Percentiles rank a stretch among this genome's conserved stretches.
phyloP scores from a whole-genome alignment of 2,329 filamentous ascomycete genomes.

The Arthrobotrys entomopaga region DNA sequence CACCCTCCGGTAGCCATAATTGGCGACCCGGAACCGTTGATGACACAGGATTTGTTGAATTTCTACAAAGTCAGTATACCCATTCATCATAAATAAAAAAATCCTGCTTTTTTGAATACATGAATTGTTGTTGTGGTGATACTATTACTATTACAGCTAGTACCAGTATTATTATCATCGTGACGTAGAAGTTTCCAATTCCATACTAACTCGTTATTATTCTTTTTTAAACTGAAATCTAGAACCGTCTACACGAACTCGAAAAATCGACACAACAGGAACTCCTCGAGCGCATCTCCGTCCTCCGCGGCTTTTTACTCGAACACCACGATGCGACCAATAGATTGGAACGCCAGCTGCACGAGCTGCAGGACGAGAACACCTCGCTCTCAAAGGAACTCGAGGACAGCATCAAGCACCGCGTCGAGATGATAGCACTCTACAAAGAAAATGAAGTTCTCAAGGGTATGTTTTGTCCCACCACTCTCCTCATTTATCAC shows the following conservation, averaged over 20 bases:
- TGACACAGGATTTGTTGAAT: constrained; percentile 52
- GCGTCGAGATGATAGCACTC: constrained; percentile 48
- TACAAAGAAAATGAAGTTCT: constrained; percentile 49
- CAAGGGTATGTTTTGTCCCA: constrained; percentile 28
- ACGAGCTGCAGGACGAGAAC: constrained; percentile 53
- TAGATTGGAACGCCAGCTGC: constrained; percentile 47
- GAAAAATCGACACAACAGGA: constrained; percentile 51
- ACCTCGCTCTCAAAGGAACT: constrained; percentile 37
- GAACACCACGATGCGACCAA: constrained; percentile 54
- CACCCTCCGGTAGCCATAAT: constrained; percentile 53
- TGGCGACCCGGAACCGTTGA: constrained; percentile 55
- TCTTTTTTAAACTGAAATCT: neutral
- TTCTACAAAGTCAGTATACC: constrained; percentile 42
- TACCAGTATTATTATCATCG: neutral
- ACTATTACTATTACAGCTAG: no score
- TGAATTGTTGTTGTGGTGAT: no score
- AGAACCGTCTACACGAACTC: constrained; percentile 51
- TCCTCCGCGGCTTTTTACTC: constrained; percentile 50
- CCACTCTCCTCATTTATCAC: neutral
- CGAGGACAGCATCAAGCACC: constrained; percentile 42
- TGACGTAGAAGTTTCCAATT: neutral
- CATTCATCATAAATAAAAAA: neutral
- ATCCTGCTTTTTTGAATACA: no score
- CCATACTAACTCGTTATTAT: neutral
- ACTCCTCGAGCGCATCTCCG: constrained; percentile 47